A percentile compares a stretch with the other conserved stretches of the same genome.
phyloP scores from a whole-genome alignment of 1,284 basidiomycete species.

The Sphaerobolus stellatus region DNA sequence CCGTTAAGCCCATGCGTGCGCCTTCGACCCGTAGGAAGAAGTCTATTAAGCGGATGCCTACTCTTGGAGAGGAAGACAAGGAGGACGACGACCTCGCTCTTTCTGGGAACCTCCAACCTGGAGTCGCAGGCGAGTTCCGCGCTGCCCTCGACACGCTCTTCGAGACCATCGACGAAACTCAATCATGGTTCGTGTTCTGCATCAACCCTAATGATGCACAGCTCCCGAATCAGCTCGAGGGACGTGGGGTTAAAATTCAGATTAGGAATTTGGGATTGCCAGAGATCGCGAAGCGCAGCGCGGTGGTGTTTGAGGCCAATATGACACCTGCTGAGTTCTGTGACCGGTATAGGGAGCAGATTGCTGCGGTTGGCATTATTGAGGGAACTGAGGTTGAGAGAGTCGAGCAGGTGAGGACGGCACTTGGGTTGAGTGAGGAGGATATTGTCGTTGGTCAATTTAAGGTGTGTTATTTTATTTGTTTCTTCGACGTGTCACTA shows the following conservation, averaged over 20 bases:
- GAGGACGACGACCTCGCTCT: slow-evolving; percentile 36
- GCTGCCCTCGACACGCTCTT: slow-evolving; percentile 83
- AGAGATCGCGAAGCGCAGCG: slow-evolving; percentile 72
- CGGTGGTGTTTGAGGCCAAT: slow-evolving; percentile 75
- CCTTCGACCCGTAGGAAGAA: slow-evolving; percentile 85
- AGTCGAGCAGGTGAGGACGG: slow-evolving; percentile 59
- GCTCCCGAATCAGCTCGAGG: slow-evolving; percentile 91
- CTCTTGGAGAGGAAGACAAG: slow-evolving; percentile 60
- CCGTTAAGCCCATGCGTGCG: slow-evolving; percentile 88
- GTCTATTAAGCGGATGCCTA: slow-evolving; percentile 61
- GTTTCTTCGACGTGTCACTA: slow-evolving; percentile 2
- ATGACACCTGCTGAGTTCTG: slow-evolving; percentile 90
- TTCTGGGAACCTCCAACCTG: slow-evolving; percentile 48
- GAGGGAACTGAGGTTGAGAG: slow-evolving; percentile 56
- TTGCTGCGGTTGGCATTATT: slow-evolving; percentile 45
- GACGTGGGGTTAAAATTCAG: slow-evolving; percentile 88
- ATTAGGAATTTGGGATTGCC: slow-evolving; percentile 79
- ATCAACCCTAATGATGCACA: slow-evolving; percentile 95
- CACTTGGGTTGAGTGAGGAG: slow-evolving; percentile 64
- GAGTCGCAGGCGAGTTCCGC: slow-evolving; percentile 87
- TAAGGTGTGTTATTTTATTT: slow-evolving; percentile 53
- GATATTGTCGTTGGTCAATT: slow-evolving; percentile 81
- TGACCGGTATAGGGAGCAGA: slow-evolving; percentile 71
- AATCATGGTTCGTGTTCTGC: slow-evolving; percentile 92
- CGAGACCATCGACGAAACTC: slow-evolving; percentile 86